phyloP scores from a whole-genome alignment of 2,329 filamentous ascomycete species.

The Curvularia hawaiiensis region DNA sequence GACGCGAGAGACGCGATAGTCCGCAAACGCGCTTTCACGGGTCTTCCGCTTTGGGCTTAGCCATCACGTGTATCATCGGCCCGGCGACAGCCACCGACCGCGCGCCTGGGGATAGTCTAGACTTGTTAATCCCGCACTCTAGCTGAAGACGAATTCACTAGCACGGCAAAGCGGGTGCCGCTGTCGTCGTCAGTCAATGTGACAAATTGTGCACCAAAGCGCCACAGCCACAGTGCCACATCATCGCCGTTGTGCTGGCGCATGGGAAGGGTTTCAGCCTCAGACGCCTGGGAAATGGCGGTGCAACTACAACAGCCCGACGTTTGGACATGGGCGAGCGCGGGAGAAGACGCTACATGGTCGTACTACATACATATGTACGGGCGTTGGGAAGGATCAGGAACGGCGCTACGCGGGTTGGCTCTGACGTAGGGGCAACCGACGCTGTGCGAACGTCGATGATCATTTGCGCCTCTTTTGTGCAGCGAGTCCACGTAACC shows the following conservation, averaged over 20 bases:
- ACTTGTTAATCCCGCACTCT: background rate
- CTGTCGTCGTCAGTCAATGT: slow-evolving; percentile 2
- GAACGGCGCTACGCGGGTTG: background rate
- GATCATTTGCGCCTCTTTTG: background rate
- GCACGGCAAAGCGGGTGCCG: background rate
- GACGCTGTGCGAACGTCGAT: background rate
- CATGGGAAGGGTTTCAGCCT: slow-evolving; percentile 13
- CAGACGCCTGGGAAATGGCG: slow-evolving; percentile 9
- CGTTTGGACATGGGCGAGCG: background rate
- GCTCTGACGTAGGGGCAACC: background rate
- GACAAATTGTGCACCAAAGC: background rate
- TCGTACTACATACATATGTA: background rate
- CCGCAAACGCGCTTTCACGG: slow-evolving; percentile 29
- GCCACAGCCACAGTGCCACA: background rate
- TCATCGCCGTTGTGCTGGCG: background rate
- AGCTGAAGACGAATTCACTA: background rate
- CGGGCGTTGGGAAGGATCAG: background rate
- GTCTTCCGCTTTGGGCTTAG: slow-evolving; percentile 11
- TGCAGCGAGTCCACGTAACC: background rate
- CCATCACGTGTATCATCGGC: slow-evolving; percentile 1
- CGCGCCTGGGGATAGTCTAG: background rate
- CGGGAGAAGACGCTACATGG: background rate
- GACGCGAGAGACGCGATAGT: slow-evolving; percentile 32
- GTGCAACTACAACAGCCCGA: background rate
- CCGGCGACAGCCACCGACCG: background rate